Conservation (phyloP, 495 filamentous ascomycete species). For the Clohesyomyces aquaticus region DNA sequence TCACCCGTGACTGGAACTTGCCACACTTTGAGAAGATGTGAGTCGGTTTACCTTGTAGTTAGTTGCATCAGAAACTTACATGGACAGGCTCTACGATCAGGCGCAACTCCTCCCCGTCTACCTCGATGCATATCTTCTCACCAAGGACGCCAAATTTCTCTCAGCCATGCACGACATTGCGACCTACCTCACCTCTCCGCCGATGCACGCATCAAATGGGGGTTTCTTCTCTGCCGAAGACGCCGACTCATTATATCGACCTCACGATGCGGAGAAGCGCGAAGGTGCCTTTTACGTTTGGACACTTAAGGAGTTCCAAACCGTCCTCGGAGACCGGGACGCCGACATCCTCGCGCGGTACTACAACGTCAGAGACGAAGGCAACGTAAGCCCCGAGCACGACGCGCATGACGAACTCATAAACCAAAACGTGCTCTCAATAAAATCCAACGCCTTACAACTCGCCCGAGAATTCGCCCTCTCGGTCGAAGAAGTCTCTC, state of each 20-base stretch:
- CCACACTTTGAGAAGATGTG: slow-evolving; percentile 98
- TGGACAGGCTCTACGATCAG: slow-evolving; percentile 75
- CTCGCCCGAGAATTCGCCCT: slow-evolving; percentile 81
- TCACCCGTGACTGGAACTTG: slow-evolving; percentile 86
- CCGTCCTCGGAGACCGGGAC: slow-evolving; percentile 71
- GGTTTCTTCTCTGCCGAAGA: slow-evolving; percentile 91
- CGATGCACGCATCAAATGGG: slow-evolving; percentile 67
- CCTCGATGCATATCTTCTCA: slow-evolving; percentile 82
- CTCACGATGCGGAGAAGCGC: slow-evolving; percentile 78
- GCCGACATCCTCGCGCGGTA: slow-evolving; percentile 78
- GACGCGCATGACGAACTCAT: slow-evolving; percentile 94
- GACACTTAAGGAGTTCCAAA: slow-evolving; percentile 85
- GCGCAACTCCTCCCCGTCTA: slow-evolving; percentile 85
- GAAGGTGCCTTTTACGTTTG: slow-evolving; percentile 97
- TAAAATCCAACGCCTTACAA: slow-evolving; percentile 63
- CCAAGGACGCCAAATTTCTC: slow-evolving; percentile 70
- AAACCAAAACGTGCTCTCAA: slow-evolving; percentile 71
- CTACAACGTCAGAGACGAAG: slow-evolving; percentile 83
- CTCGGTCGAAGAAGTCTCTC: slow-evolving; percentile 69
- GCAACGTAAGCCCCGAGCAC: slow-evolving; percentile 81
- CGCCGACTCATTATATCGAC: slow-evolving; percentile 80
- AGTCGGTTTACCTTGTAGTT: slow-evolving; percentile 7
- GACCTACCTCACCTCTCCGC: slow-evolving; percentile 74
- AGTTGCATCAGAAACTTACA: neutral
- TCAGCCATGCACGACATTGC: slow-evolving; percentile 81